These are phyloP conservation scores for Leersia perrieri DNA, from an alignment of 176 grass and related monocot genomes.

Conservation along the genomic window DNA sequence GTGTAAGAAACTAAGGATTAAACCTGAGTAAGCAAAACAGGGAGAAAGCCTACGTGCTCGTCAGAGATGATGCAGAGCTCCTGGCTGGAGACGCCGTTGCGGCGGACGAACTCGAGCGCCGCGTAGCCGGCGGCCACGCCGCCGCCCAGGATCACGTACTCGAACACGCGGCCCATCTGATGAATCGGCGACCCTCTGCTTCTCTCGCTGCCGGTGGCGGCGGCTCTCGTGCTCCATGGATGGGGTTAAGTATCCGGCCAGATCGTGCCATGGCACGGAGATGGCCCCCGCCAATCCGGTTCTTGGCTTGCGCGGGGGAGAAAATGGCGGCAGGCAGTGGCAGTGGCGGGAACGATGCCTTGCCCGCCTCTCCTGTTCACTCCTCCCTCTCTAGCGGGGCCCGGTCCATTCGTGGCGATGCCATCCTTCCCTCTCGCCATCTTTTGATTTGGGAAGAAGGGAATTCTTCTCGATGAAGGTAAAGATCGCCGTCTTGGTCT, in stretches of 20 bases:
- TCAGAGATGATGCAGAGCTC: constrained; percentile 96
- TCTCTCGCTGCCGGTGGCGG: neutral
- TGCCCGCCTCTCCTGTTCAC: neutral
- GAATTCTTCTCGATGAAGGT: constrained; percentile 20
- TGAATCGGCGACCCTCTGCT: neutral
- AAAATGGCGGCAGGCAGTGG: neutral
- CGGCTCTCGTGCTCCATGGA: neutral
- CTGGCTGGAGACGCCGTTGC: constrained; percentile 35
- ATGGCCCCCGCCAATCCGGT: neutral
- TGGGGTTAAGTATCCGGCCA: constrained; percentile 13
- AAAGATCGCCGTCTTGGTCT: neutral
- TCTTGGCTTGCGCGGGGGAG: constrained; percentile 45
- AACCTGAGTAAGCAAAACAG: neutral
- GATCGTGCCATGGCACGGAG: neutral
- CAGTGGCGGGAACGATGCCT: constrained; percentile 23
- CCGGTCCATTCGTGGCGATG: neutral
- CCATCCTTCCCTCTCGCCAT: constrained; percentile 21
- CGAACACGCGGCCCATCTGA: constrained; percentile 69
- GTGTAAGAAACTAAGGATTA: neutral
- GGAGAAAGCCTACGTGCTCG: constrained; percentile 40
- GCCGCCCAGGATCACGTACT: constrained; percentile 84
- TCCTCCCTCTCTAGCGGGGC: neutral
- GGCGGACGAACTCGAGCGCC: constrained; percentile 77
- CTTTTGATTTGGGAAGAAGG: neutral
- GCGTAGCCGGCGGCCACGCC: constrained; percentile 93